Base-by-base conservation (phyloP, 352 stramenopile genomes). In the Phytophthora vignae region DNA sequence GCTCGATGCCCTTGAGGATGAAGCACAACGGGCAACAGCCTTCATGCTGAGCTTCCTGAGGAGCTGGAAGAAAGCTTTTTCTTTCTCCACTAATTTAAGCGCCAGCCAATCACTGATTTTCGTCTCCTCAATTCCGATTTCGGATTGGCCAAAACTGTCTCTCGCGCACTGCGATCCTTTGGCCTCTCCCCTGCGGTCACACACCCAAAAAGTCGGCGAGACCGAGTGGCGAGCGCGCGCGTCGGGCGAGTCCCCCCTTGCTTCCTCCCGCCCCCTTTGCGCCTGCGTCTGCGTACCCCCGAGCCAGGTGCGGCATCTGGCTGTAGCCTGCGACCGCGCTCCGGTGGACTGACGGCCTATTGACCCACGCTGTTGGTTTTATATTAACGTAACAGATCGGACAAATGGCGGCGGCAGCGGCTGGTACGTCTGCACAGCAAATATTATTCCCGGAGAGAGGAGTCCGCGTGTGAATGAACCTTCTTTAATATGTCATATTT, bases 371-470 rank as follows among this genome's bases (percentile, higher is more conserved):
- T n/a, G 15, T 0, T 44, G 21, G 4, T 44, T 38, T 62, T 40
- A n/a, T 12, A 22, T 17, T 63, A 60, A 56, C 33, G 53, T 68
- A 72, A 56, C 67, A 75, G 66, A 72, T 61, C 38, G 42, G 56
- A 31, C 29, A 29, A 67, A 81, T 83, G 76, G 73, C 76, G 58
- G 63, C 73, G 31, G 69, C 73, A 59, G 76, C 68, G 50, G 60
- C 61, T 69, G 73, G 76, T 79, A 75, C 63, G 29, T 31, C 62
- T 55, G 46, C 31, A 11, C 9, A 11, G 31, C 31, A 12, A 38
- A 38, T 38, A 38, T 75, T 60, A 62, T 36, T 56, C 17, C 55
- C 25, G 25, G 27, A 42, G 36, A 29, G 40, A 60, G 58, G 29
- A 46, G 60, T 57, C 44, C 14, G 15, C 15, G 10, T 5, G 17